phyloP scores from a whole-genome alignment of 768 basidiomycete species.

The Hericium rajendrae region DNA sequence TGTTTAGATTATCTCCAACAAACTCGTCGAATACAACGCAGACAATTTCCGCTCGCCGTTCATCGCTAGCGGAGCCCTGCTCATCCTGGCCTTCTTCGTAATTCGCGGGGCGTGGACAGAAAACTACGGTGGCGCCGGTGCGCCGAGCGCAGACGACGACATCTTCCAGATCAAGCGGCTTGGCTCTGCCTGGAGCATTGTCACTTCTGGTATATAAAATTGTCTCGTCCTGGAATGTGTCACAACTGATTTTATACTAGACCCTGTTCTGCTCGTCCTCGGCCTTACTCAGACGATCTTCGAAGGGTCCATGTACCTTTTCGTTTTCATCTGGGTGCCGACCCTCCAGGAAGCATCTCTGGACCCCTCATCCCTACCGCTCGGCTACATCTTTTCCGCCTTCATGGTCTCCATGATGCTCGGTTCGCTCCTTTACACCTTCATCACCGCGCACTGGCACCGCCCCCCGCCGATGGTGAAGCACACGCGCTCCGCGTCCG shows the following conservation, averaged over 20 bases:
- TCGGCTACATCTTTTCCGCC: conserved; percentile 72
- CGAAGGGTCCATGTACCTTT: conserved; percentile 79
- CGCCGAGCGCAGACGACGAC: conserved; percentile 23
- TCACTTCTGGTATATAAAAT: conserved; percentile 19
- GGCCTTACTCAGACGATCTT: conserved; percentile 74
- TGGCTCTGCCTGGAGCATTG: conserved; percentile 46
- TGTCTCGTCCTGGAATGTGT: background rate
- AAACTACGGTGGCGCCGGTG: conserved; percentile 49
- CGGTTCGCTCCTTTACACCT: conserved; percentile 61
- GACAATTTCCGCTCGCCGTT: conserved; percentile 54
- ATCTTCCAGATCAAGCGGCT: conserved; percentile 45
- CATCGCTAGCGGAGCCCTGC: conserved; percentile 47
- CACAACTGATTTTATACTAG: conserved; percentile 23
- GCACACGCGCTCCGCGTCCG: conserved; percentile 4
- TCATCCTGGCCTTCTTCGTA: conserved; percentile 44
- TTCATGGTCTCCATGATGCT: conserved; percentile 83
- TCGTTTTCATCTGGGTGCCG: conserved; percentile 79
- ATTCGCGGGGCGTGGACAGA: conserved; percentile 56
- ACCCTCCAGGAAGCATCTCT: conserved; percentile 54
- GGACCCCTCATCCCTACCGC: conserved; percentile 37
- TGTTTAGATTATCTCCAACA: conserved; percentile 27
- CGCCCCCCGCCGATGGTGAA: conserved; percentile 15
- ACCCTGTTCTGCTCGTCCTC: conserved; percentile 51
- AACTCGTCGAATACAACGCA: conserved; percentile 41
- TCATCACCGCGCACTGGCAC: conserved; percentile 23